Conservation (phyloP, 2,329 filamentous ascomycete genomes). For the Rhinocladiella similis region DNA sequence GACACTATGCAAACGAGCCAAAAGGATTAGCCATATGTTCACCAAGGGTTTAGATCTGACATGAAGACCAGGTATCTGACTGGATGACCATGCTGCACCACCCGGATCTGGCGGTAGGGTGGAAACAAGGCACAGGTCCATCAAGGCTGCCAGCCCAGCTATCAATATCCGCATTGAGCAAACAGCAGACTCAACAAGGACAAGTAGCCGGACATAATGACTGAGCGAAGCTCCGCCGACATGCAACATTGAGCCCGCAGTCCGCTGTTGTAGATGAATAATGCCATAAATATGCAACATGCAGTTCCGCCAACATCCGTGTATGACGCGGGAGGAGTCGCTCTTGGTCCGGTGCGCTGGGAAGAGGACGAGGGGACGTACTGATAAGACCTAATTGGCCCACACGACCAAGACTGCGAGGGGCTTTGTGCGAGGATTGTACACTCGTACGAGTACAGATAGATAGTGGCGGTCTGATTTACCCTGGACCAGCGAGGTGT, state of each 20-base stretch:
- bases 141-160: constrained; percentile 11
- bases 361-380: background rate
- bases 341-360: constrained; percentile 1
- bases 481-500: too few species aligned
- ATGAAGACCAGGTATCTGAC: constrained; percentile 15
- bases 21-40: constrained; percentile 23
- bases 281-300: background rate
- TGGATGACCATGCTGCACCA: constrained; percentile 13
- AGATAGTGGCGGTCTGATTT: too few species aligned
- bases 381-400: constrained; percentile 3
- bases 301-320: constrained; percentile 20
- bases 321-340: background rate
- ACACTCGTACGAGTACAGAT: background rate
- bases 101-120: constrained; percentile 18
- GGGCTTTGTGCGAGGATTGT: background rate
- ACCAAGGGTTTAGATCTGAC: constrained; percentile 12
- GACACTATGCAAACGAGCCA: constrained; percentile 29
- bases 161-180: constrained; percentile 15
- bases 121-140: constrained; percentile 5
- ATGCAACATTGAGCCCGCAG: constrained; percentile 4
- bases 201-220: background rate
- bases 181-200: constrained; percentile 1
- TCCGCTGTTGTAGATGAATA: constrained; percentile 2
- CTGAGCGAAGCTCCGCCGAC: background rate
- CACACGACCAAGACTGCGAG: background rate